Evolutionary conservation across 768 basidiomycete genomes (phyloP), one percentile per base, ranked within the genome.

Genomic region (Termitomyces titanicus): DNA sequence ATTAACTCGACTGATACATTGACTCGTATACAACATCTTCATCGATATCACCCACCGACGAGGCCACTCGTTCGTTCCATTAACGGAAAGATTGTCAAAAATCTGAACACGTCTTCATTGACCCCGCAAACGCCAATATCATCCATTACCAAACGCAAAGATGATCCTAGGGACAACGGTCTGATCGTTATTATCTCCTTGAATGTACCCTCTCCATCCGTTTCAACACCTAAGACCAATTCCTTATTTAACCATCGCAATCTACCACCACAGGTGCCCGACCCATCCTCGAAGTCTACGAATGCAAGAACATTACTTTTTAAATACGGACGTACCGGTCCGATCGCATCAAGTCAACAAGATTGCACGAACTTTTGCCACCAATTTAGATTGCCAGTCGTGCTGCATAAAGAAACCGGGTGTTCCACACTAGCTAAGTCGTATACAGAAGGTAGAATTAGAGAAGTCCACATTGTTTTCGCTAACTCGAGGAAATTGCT

Each of bases 111-210:
- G 78, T 82, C 18, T 72, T 76, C 34, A 79, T 88, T 0, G 89
- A 98, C 60, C 93, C 90, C 4, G 93, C 97, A 63, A 98, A 98
- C 63, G 82, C 92, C 0, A 79, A 98, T 53, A 72, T 92, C 46
- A 63, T 98, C 34, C 84, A n/a, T n/a, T n/a, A n/a, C 87, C 17
- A 85, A 86, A 61, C 98, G 97, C 96, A 82, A 83, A 1, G 96
- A 94, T 2, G 82, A 87, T 49, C 74, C 84, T 0, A 70, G 70
- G 72, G 87, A 69, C 68, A 82, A 76, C 60, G 92, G 90, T 0
- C 82, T 98, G 37, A 69, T 98, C 18, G 87, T 85, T n/a, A 81
- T 98, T 79, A 94, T 99, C 98, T 98, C 85, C 80, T 99, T 3
- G 97, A 98, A 76, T 94, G 94, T 80, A 64, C 8, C 68, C 42